phyloP scores from a whole-genome alignment of 176 grass and related monocot species.

The Puya raimondii region DNA sequence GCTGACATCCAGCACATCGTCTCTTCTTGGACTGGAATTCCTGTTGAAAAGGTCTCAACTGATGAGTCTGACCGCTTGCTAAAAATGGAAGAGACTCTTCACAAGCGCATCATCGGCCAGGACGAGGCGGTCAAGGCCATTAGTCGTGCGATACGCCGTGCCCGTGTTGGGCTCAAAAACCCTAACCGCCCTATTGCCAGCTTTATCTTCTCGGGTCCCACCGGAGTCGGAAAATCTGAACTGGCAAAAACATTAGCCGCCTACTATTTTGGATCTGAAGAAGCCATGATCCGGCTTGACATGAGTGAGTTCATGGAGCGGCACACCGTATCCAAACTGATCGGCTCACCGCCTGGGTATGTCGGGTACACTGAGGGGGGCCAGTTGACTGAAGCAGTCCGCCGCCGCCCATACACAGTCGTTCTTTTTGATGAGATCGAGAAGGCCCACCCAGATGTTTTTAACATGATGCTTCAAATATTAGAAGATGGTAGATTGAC shows the following conservation, averaged over 20 bases:
- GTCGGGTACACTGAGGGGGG: slow-evolving; percentile 94
- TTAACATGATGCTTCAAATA: slow-evolving; percentile 99
- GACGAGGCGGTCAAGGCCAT: slow-evolving; percentile 91
- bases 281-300: slow-evolving; percentile 94
- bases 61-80: slow-evolving; percentile 82
- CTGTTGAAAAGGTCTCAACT: slow-evolving; percentile 79
- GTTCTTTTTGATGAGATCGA: slow-evolving; percentile 89
- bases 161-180: slow-evolving; percentile 80
- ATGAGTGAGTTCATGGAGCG: slow-evolving; percentile 98
- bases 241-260: slow-evolving; percentile 69
- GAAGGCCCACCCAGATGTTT: slow-evolving; percentile 84
- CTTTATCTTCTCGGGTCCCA: slow-evolving; percentile 91
- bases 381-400: slow-evolving; percentile 87
- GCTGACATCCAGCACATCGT: slow-evolving; percentile 90
- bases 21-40: slow-evolving; percentile 89
- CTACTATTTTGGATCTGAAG: slow-evolving; percentile 82
- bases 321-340: slow-evolving; percentile 83
- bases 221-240: slow-evolving; percentile 94
- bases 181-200: slow-evolving; percentile 84
- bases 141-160: slow-evolving; percentile 75
- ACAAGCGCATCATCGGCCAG: slow-evolving; percentile 75
- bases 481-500: slow-evolving; percentile 81
- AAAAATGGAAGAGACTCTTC: slow-evolving; percentile 89
- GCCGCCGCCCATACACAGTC: slow-evolving; percentile 66
- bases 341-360: slow-evolving; percentile 86